Evolutionary conservation across 176 grass and related monocot genomes (phyloP).

Genomic region (Eragrostis curvula): DNA sequence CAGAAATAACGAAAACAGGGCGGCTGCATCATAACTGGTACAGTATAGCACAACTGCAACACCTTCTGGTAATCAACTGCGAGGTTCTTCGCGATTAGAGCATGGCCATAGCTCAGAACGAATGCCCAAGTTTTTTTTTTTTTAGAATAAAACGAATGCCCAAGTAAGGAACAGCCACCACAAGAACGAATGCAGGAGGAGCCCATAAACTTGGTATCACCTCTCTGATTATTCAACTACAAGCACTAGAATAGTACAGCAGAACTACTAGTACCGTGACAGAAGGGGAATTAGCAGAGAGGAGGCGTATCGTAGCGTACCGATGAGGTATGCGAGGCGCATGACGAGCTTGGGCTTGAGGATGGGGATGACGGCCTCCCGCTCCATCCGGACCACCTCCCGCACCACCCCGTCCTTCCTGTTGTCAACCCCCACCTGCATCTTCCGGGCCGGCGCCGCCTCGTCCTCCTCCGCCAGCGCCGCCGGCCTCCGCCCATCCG

Average conservation of each 20-base stretch:
- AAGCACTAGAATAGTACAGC: not conserved
- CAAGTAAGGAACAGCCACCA: not conserved
- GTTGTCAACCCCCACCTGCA: slow-evolving; percentile 30
- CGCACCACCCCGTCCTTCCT: slow-evolving; percentile 49
- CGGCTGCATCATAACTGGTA: too few species aligned
- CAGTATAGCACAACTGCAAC: too few species aligned
- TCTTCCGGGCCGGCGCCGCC: not conserved
- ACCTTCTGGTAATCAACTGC: too few species aligned
- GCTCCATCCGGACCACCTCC: slow-evolving; percentile 76
- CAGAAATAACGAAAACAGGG: not conserved
- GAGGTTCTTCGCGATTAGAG: too few species aligned
- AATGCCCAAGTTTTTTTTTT: too few species aligned
- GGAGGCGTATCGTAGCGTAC: slow-evolving; percentile 21
- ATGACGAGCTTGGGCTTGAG: slow-evolving; percentile 86
- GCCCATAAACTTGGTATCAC: not conserved
- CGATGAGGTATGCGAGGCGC: slow-evolving; percentile 78
- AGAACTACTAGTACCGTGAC: not conserved
- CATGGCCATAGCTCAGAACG: not conserved
- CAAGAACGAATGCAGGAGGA: not conserved
- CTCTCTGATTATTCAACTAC: not conserved
- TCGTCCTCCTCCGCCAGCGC: not conserved
- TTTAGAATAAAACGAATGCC: too few species aligned
- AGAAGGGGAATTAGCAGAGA: not conserved
- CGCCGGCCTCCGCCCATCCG: not conserved
- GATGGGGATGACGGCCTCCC: slow-evolving; percentile 78